Percentiles rank a stretch among this genome's conserved stretches.
phyloP scores from a whole-genome alignment of 306 rosid species.

The Trichosanthes truncata region DNA sequence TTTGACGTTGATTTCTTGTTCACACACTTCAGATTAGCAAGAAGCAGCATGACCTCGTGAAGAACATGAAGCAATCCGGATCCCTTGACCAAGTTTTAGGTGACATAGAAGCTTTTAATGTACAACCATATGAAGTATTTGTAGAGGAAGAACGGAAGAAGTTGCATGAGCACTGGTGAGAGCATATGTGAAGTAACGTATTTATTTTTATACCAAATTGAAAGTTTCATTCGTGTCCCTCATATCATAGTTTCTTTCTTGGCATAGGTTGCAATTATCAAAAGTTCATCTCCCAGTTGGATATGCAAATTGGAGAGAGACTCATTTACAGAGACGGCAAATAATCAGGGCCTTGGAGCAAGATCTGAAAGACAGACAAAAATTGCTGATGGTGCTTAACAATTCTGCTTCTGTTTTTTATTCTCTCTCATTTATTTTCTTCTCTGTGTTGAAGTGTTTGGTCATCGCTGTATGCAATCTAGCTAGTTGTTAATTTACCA shows the following conservation, averaged over 20 bases:
- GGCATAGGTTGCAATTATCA: constrained; percentile 64
- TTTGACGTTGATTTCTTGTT: constrained; percentile 22
- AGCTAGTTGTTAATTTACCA: constrained; percentile 2
- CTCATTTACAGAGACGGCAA: constrained; percentile 30
- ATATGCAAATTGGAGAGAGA: constrained; percentile 46
- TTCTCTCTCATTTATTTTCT: background rate
- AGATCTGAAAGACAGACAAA: constrained; percentile 43
- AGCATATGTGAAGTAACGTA: constrained; percentile 9
- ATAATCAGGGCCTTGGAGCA: constrained; percentile 37
- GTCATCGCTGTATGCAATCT: constrained; percentile 9
- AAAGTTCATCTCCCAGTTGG: constrained; percentile 64
- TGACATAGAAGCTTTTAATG: constrained; percentile 48
- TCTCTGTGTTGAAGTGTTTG: constrained; percentile 1
- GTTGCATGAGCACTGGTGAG: constrained; percentile 87
- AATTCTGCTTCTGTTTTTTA: constrained; percentile 16
- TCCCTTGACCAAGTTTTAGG: constrained; percentile 87
- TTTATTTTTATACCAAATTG: constrained; percentile 3
- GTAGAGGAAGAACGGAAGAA: constrained; percentile 83
- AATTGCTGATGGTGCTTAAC: constrained; percentile 37
- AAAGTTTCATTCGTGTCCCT: background rate
- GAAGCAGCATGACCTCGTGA: constrained; percentile 82
- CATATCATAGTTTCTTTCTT: constrained; percentile 22
- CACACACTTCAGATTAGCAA: constrained; percentile 65
- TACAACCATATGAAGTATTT: constrained; percentile 74
- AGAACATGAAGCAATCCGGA: constrained; percentile 82